These are phyloP conservation scores for Pugionium dolabratum DNA, from an alignment of 345 rosid genomes.

Conservation along the genomic window DNA sequence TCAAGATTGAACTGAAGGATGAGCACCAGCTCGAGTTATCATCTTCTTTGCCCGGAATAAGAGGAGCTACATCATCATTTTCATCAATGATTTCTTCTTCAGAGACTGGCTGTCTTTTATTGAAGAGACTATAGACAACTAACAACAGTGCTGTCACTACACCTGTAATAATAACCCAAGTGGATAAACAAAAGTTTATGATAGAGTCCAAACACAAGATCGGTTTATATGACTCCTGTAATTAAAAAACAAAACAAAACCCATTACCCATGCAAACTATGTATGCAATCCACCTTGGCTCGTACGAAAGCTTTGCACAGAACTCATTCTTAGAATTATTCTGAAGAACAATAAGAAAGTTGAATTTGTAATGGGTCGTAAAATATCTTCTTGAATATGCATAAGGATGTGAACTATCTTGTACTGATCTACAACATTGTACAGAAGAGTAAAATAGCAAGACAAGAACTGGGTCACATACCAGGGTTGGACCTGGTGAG, in stretches of 20 bases:
- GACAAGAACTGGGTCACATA: conserved; percentile 1
- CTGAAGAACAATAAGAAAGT: conserved; percentile 49
- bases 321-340: conserved; percentile 52
- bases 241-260: background rate
- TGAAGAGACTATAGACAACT: conserved; percentile 58
- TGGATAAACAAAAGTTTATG: conserved; percentile 8
- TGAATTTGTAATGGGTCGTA: conserved; percentile 1
- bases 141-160: conserved; percentile 69
- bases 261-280: conserved; percentile 73
- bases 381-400: background rate
- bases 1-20: conserved; percentile 76
- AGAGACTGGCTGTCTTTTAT: conserved; percentile 50
- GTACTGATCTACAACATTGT: conserved; percentile 8
- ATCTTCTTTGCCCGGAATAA: conserved; percentile 76
- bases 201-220: conserved; percentile 8
- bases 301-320: conserved; percentile 75
- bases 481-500: conserved; percentile 68
- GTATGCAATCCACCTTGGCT: conserved; percentile 91
- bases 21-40: conserved; percentile 95
- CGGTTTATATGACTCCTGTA: background rate
- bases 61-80: conserved; percentile 63
- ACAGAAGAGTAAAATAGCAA: background rate
- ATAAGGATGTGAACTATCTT: conserved; percentile 15
- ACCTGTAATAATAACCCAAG: conserved; percentile 47
- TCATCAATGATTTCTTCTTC: conserved; percentile 47